Conservation (phyloP, 345 rosid genomes). For the Erucastrum elatum region DNA sequence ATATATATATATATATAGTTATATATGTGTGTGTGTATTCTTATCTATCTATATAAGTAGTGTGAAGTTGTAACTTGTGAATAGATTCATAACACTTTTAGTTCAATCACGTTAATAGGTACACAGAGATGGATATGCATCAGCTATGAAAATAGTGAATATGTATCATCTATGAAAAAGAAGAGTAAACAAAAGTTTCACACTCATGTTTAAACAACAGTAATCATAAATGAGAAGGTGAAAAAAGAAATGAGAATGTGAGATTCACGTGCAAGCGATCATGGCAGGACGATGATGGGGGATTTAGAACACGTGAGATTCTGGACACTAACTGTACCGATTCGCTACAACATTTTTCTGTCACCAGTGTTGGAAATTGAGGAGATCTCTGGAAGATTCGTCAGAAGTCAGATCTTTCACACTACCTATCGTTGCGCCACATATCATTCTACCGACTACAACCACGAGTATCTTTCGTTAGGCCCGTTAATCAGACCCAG, state of each 20-base stretch:
- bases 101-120: not conserved
- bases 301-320: not conserved
- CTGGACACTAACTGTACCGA: not conserved
- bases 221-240: not conserved
- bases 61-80: not conserved
- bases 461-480: not conserved
- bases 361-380: not conserved
- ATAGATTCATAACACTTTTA: not conserved
- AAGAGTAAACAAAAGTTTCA: not conserved
- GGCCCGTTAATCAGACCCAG: not conserved
- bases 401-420: not conserved
- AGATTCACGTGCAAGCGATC: conserved; percentile 1
- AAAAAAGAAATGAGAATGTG: not conserved
- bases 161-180: not conserved
- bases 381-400: not conserved
- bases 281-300: not conserved
- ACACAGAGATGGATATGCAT: no score
- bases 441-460: not conserved
- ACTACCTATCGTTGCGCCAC: not conserved
- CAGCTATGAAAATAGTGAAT: no score
- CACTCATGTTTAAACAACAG: not conserved
- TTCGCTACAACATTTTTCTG: not conserved
- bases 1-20: no score
- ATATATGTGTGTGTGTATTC: no score
- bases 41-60: no score